phyloP scores from a whole-genome alignment of 768 basidiomycete species.

The Termitomyces sp. region DNA sequence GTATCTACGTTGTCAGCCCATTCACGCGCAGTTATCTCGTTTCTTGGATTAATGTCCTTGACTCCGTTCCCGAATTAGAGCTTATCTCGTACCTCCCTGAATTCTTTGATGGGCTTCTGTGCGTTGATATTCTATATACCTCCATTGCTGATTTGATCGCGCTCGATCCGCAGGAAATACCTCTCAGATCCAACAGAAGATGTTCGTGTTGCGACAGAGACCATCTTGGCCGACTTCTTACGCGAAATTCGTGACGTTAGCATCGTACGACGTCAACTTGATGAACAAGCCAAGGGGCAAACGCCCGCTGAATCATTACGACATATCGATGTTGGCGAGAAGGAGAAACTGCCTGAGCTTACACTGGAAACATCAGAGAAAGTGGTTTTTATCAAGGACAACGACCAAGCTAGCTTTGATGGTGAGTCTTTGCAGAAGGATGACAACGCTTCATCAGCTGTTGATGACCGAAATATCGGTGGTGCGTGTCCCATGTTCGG shows the following conservation, averaged over 20 bases:
- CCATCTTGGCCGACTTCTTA: conserved; percentile 82
- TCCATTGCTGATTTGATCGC: neutral
- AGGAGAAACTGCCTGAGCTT: conserved; percentile 55
- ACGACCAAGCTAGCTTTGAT: conserved; percentile 35
- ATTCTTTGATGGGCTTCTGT: conserved; percentile 92
- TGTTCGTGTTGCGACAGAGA: conserved; percentile 87
- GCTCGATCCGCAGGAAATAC: conserved; percentile 61
- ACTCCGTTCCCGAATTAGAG: conserved; percentile 95
- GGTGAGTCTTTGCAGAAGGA: conserved; percentile 35
- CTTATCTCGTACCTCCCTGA: conserved; percentile 92
- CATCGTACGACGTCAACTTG: conserved; percentile 58
- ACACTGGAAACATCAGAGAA: conserved; percentile 53
- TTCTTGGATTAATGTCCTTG: conserved; percentile 92
- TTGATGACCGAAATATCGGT: conserved; percentile 58
- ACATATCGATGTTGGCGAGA: conserved; percentile 27
- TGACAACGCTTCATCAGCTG: conserved; percentile 37
- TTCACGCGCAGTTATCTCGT: conserved; percentile 96
- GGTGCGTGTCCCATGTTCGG: conserved; percentile 31
- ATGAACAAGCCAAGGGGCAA: conserved; percentile 44
- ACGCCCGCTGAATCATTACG: conserved; percentile 36
- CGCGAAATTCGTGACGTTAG: conserved; percentile 88
- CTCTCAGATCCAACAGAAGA: conserved; percentile 94
- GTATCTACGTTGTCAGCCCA: conserved; percentile 93
- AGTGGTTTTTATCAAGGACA: conserved; percentile 49
- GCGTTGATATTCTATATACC: conserved; percentile 24